Evolutionary conservation across 306 rosid species (phyloP).

Genomic region (Astragalus membranaceus): DNA sequence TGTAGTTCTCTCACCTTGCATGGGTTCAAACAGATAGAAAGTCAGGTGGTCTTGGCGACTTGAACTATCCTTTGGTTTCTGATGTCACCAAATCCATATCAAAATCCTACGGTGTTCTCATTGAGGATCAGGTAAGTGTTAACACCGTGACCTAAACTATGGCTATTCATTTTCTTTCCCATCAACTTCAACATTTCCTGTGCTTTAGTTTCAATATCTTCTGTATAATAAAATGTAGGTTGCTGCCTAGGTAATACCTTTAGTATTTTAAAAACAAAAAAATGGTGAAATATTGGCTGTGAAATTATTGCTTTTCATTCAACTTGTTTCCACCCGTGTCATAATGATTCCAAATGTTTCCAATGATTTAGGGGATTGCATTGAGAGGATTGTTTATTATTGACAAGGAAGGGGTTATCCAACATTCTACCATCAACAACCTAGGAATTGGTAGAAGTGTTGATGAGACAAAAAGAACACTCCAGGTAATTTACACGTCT

Average conservation of each 20-base stretch:
- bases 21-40: conserved; percentile 99
- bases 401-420: conserved; percentile 96
- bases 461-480: conserved; percentile 97
- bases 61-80: conserved; percentile 82
- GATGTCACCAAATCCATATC: conserved; percentile 89
- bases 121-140: conserved; percentile 84
- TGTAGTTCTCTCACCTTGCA: conserved; percentile 95
- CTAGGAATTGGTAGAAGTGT: conserved; percentile 96
- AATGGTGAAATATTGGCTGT: neutral
- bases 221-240: neutral
- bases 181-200: neutral
- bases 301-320: conserved; percentile 4
- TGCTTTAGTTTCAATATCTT: neutral
- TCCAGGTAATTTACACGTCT: conserved; percentile 52
- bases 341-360: conserved; percentile 6
- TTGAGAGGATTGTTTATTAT: conserved; percentile 92
- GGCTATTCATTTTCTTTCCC: neutral
- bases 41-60: conserved; percentile 97
- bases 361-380: conserved; percentile 69
- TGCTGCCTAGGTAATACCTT: neutral
- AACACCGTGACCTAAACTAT: neutral
- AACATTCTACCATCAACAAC: conserved; percentile 96
- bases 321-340: neutral
- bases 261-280: neutral
- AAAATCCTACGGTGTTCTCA: conserved; percentile 75